Conservation (phyloP, 345 rosid genomes). For the Pelargonium nanum region DNA sequence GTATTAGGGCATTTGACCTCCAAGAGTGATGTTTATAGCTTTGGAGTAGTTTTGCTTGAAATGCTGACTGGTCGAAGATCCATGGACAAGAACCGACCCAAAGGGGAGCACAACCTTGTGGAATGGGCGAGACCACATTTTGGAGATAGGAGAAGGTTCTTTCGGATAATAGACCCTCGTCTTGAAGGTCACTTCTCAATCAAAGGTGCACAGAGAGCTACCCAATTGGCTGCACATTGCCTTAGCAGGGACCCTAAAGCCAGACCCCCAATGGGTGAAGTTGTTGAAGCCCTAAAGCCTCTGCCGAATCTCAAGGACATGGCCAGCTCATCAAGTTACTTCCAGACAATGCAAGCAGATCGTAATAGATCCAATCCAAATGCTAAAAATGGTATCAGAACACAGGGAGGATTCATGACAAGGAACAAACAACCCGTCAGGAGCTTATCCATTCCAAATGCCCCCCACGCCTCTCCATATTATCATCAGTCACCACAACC, state of each 20-base stretch:
- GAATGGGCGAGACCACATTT: constrained; percentile 94
- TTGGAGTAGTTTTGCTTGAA: constrained; percentile 81
- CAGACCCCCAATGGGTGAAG: constrained; percentile 89
- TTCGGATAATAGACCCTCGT: constrained; percentile 70
- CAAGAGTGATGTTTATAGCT: constrained; percentile 80
- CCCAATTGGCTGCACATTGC: constrained; percentile 73
- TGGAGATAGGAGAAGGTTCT: constrained; percentile 65
- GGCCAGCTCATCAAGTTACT: constrained; percentile 42
- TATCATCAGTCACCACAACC: constrained; percentile 35
- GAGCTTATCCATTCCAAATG: constrained; percentile 30
- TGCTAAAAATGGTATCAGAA: constrained; percentile 22
- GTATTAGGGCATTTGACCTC: constrained; percentile 59
- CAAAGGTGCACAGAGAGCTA: constrained; percentile 80
- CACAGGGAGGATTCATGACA: constrained; percentile 24
- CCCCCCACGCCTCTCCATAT: constrained; percentile 35
- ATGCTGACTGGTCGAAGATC: constrained; percentile 76
- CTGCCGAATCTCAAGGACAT: constrained; percentile 69
- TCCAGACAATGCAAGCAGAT: constrained; percentile 23
- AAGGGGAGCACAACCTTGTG: constrained; percentile 87
- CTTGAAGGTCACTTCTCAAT: constrained; percentile 89
- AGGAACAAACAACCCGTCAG: constrained; percentile 32
- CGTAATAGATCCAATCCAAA: constrained; percentile 14
- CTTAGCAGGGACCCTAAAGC: constrained; percentile 86
- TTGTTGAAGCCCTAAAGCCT: constrained; percentile 60
- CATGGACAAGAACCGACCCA: constrained; percentile 86